Percentiles rank a stretch among this genome's conserved stretches.
phyloP scores from a whole-genome alignment of 2,329 filamentous ascomycete genomes.

The Huntiella bhutanensis region DNA sequence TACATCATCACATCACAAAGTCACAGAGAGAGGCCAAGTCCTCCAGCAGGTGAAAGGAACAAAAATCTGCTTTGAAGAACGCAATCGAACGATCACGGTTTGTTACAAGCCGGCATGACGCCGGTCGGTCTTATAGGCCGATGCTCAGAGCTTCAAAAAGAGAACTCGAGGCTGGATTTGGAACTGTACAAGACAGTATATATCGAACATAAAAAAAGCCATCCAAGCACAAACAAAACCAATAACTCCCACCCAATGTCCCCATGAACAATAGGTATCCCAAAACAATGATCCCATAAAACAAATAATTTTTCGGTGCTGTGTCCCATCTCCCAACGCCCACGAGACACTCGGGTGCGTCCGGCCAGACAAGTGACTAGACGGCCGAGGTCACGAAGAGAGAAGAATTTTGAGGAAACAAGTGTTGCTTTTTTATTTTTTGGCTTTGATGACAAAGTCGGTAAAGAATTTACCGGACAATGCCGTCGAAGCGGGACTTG shows the following conservation, averaged over 20 bases:
- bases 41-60: constrained; percentile 1
- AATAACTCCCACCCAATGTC: constrained; percentile 14
- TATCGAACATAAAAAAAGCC: constrained; percentile 16
- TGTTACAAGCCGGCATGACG: constrained; percentile 41
- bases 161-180: constrained; percentile 34
- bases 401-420: constrained; percentile 8
- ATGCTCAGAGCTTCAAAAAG: constrained; percentile 32
- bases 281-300: constrained; percentile 20
- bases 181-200: constrained; percentile 24
- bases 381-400: constrained; percentile 11
- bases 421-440: constrained; percentile 12
- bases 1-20: neutral
- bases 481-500: constrained; percentile 81
- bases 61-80: constrained; percentile 7
- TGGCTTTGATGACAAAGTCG: constrained; percentile 9
- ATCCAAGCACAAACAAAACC: constrained; percentile 15
- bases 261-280: constrained; percentile 9
- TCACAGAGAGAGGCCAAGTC: neutral
- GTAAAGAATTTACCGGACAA: constrained; percentile 66
- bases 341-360: constrained; percentile 9
- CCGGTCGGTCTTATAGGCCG: constrained; percentile 61
- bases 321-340: constrained; percentile 14
- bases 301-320: constrained; percentile 14
- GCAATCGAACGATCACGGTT: constrained; percentile 10
- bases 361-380: constrained; percentile 6